These are phyloP conservation scores for Trichosanthes truncata DNA, from an alignment of 306 rosid species.

Conservation along the genomic window DNA sequence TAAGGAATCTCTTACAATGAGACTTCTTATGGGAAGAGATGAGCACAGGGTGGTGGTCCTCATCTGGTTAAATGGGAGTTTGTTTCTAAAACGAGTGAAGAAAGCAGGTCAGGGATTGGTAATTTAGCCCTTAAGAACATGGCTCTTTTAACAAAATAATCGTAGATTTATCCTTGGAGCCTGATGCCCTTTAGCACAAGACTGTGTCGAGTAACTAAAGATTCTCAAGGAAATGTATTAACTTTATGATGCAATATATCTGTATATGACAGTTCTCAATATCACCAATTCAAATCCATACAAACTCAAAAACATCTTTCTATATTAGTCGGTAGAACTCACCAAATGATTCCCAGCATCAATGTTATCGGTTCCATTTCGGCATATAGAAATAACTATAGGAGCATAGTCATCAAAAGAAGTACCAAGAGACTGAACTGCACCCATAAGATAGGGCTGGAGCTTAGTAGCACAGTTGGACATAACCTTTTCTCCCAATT, in stretches of 20 bases:
- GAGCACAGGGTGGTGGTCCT: background rate
- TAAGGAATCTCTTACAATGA: background rate
- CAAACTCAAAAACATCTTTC: background rate
- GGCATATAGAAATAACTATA: slow-evolving; percentile 39
- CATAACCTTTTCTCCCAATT: slow-evolving; percentile 55
- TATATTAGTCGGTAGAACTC: slow-evolving; percentile 12
- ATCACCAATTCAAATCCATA: background rate
- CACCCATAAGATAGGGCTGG: slow-evolving; percentile 35
- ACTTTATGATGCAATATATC: background rate
- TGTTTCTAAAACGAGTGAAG: background rate
- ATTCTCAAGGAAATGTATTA: background rate
- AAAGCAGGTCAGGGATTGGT: background rate
- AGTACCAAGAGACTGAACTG: slow-evolving; percentile 38
- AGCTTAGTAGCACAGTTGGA: slow-evolving; percentile 50
- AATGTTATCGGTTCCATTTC: slow-evolving; percentile 15
- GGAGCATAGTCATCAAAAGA: slow-evolving; percentile 35
- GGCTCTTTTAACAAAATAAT: background rate
- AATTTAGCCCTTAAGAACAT: background rate
- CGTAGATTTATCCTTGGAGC: background rate
- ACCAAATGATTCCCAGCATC: slow-evolving; percentile 21
- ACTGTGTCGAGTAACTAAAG: background rate
- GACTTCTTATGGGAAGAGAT: background rate
- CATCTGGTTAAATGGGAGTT: background rate
- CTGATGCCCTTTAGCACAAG: background rate
- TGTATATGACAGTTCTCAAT: background rate